Base-by-base conservation (phyloP, 352 stramenopile genomes). In the Elongisporangium senticosum region DNA sequence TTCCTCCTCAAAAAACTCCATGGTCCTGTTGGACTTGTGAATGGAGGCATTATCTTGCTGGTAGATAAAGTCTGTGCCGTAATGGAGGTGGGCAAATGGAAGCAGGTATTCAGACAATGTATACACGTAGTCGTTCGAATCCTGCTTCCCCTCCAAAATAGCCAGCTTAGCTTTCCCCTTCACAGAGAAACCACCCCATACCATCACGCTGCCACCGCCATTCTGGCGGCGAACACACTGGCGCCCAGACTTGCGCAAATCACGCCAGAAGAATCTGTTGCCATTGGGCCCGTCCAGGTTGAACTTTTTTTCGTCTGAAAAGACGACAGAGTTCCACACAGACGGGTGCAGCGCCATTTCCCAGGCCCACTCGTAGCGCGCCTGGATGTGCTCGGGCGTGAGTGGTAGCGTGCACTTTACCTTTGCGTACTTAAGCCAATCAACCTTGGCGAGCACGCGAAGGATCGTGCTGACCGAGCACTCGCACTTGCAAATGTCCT, bases 271-370 rank as follows among this genome's bases (percentile, higher is more conserved):
- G 13, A 55, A 15, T 21, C 72, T 55, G 6, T 64, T 68, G 1
- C 67, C 69, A 33, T 84, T 69, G 5, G 62, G 64, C 0, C 69
- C 71, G n/a, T 81, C 71, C 6, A 75, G 49, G 47, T 74, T 79
- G 21, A 62, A 79, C 39, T 72, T 76, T 53, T 77, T 77, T 28
- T 78, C 66, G 14, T 84, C 66, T 0, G 68, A 75, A 49, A 77
- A 79, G 55, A 79, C 64, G n/a, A 71, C 58, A 37, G 37, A 10
- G 15, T 65, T 22, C 68, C 71, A 79, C 19, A 58, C n/a, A 1
- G 58, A 37, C 23, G 49, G 21, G 0, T 17, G 7, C 37, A 60
- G 1, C 33, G 73, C 14, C 52, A 66, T 65, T 0, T 22, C 49
- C 7, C 47, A 14, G 0, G 55, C 53, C 57, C 61, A 69, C 1